phyloP scores from a whole-genome alignment of 345 rosid genomes.

The Psidium friedrichsthalianum region DNA sequence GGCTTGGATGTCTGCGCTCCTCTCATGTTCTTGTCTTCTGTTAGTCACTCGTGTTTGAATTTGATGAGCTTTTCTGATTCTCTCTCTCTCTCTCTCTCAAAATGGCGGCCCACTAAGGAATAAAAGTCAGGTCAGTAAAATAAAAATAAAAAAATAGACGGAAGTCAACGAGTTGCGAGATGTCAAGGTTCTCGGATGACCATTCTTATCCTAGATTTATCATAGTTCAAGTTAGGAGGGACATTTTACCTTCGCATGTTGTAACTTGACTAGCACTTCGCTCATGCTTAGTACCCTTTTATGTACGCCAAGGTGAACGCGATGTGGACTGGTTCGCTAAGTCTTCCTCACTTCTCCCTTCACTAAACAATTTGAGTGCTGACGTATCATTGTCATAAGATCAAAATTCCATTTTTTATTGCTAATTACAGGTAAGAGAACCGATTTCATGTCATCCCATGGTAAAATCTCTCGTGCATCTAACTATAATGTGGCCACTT shows the following conservation, averaged over 20 bases:
- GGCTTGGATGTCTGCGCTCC: not conserved
- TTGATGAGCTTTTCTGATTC: not conserved
- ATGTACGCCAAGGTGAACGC: not conserved
- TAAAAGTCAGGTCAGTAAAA: not conserved
- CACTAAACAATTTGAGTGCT: not conserved
- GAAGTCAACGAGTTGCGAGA: not conserved
- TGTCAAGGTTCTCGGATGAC: not conserved
- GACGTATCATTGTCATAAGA: not conserved
- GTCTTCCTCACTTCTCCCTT: not conserved
- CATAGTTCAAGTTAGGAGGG: not conserved
- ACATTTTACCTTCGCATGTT: not conserved
- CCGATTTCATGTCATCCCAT: not conserved
- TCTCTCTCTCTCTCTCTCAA: not conserved
- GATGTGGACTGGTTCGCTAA: not conserved
- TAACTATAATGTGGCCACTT: too few relatives aligned
- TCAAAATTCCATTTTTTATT: not conserved
- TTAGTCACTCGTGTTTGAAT: not conserved
- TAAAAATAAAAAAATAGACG: not conserved
- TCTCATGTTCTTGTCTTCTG: not conserved
- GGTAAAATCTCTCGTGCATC: too few relatives aligned
- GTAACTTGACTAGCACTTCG: not conserved
- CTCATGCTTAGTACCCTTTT: not conserved
- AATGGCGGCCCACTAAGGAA: not conserved
- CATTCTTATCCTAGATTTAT: not conserved
- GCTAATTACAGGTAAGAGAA: not conserved